Conservation (phyloP, 164 flowering plant genomes). For the Aristolochia fimbriata region DNA sequence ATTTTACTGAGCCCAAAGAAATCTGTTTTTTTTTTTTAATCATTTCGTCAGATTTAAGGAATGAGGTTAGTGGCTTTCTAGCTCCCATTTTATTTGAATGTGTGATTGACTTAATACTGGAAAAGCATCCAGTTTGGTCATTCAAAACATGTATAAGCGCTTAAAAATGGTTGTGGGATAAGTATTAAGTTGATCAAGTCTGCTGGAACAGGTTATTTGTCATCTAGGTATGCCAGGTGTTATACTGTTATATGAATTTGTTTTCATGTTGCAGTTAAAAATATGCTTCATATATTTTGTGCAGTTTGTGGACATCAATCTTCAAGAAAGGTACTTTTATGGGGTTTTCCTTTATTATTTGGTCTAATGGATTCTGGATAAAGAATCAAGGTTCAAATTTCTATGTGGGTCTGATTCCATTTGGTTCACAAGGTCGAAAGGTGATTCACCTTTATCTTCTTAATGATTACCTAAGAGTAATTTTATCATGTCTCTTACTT, state of each 20-base stretch:
- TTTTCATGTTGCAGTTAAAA: no score
- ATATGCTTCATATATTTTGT: conserved; percentile 1
- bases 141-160: not conserved
- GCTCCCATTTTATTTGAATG: no score
- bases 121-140: no score
- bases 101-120: no score
- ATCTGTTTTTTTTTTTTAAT: no score
- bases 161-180: not conserved
- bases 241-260: no score
- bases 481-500: no score
- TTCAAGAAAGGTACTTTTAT: conserved; percentile 50
- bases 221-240: no score
- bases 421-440: conserved; percentile 36
- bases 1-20: no score
- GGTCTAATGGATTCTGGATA: conserved; percentile 69
- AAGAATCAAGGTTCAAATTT: conserved; percentile 74
- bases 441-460: conserved; percentile 20
- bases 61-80: no score
- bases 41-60: no score
- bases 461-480: not conserved
- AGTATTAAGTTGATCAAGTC: not conserved
- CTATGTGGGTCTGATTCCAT: conserved; percentile 49
- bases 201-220: no score
- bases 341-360: conserved; percentile 89
- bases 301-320: conserved; percentile 52